Base-by-base conservation (phyloP, 345 rosid species). In the Mangifera indica region DNA sequence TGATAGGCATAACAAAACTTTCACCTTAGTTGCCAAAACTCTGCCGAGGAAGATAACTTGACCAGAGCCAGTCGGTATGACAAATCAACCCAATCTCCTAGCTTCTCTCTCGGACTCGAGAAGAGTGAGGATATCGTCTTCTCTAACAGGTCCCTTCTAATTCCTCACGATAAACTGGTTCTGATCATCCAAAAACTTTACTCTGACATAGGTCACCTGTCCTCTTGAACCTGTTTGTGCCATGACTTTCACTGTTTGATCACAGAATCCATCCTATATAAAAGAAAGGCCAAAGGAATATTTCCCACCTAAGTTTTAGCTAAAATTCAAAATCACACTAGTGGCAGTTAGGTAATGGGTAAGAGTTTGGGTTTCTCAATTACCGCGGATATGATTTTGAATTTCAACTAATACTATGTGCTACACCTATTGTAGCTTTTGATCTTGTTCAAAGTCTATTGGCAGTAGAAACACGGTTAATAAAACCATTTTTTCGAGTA, bases 21-120 rank as follows among this genome's bases (percentile, higher is more conserved):
- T 24, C 24, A 67, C 51, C 46, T 20, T 53, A 37, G 61, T 21
- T 45, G 8, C 62, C 37, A 40, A 67, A 68, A 67, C 34, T 34
- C 60, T 6, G n/a, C n/a, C 1, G 18, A 12, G 9, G 3, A 59
- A 44, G 40, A 45, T 40, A 3, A 9, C 7, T 15, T 62, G 63
- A 55, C 29, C n/a, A 40, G 32, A 51, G 24, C 21, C 8, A 13
- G 42, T 29, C 5, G 0, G 37, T 3, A 0, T 0, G 7, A 22
- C 44, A 10, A 24, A 11, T 87, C 86, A 87, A 13, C 93, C 93
- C 26, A 91, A 89, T 74, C 97, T 88, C 88, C 97, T 87, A 15
- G 96, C 96, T 82, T 90, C 96, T 62, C 96, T 81, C 86, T 90
- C 96, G 0, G 92, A n/a, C n/a, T n/a, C n/a, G n/a, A n/a, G n/a